Conservation (phyloP, 371 early-diverging fungal genomes). For the Lichtheimia ramosa region DNA sequence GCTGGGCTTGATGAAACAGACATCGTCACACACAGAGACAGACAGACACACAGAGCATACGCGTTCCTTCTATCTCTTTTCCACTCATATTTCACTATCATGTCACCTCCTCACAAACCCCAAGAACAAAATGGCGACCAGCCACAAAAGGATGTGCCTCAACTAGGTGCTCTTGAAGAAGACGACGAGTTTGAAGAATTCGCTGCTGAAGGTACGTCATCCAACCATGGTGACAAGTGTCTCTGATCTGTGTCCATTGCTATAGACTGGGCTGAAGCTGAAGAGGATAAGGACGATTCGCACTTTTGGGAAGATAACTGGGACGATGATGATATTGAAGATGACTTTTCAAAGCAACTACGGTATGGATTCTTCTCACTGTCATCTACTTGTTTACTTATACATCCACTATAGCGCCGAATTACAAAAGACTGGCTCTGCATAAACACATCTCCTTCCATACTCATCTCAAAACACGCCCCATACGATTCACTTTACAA, state of each 20-base stretch:
- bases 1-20: not conserved
- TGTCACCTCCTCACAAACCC: slow-evolving; percentile 16
- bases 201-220: slow-evolving; percentile 73
- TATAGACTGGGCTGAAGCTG: slow-evolving; percentile 87
- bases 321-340: slow-evolving; percentile 91
- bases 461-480: no score
- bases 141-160: slow-evolving; percentile 42
- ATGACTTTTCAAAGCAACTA: slow-evolving; percentile 88
- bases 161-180: slow-evolving; percentile 76
- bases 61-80: not conserved
- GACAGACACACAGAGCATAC: not conserved
- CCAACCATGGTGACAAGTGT: not conserved
- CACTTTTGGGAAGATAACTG: slow-evolving; percentile 89
- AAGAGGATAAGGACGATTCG: slow-evolving; percentile 74
- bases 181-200: slow-evolving; percentile 96
- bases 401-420: not conserved
- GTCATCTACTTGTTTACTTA: no score
- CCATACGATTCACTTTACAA: no score
- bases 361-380: slow-evolving; percentile 41
- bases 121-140: slow-evolving; percentile 27
- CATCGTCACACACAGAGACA: not conserved
- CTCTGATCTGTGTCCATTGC: not conserved
- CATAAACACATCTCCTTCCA: not conserved
- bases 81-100: not conserved
- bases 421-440: slow-evolving; percentile 3